Evolutionary conservation across 331 rosid genomes (phyloP), one percentile per base, ranked within the genome.

Genomic region (Ulmus americana): DNA sequence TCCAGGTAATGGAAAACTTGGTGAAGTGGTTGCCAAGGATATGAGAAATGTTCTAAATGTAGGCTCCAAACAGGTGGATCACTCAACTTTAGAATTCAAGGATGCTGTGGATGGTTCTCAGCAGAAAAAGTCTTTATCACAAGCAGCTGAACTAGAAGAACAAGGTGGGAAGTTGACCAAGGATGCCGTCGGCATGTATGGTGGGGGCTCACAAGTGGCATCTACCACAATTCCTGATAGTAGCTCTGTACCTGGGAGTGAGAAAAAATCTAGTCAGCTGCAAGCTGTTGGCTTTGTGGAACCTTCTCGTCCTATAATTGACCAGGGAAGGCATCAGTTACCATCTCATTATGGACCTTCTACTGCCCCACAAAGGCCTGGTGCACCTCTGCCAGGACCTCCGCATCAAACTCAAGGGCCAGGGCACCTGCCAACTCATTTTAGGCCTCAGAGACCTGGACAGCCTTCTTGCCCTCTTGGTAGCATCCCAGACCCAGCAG

Each of bases 381-480:
- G 80, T 63, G 79, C 80, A 47, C 64, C 71, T 70, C 53, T 74
- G 67, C 69, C 79, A 44, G 79, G 82, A 63, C 81, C 75, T 70
- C 83, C 81, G 8, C 72, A 73, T 77, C 86, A 79, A 58, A 39
- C 76, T 50, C 85, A 59, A 39, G 64, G 80, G 59, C 62, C 81
- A 10, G 81, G 75, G 55, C 71, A 73, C 40, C 77, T 76, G 61
- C 63, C 74, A 47, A 20, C 65, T 70, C 81, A 81, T 74, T 41
- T 68, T 46, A 73, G 80, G 76, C 85, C 82, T 67, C 90, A 73
- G 43, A 84, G 78, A 55, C 61, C 84, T 54, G 84, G 86, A 55
- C 86, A 80, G 40, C 57, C 79, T 54, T 67, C 69, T 44, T 67
- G 61, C 60, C 55, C 69, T 48, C 81, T 70, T 40, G 66, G 83